Percentiles rank a stretch among this genome's conserved stretches.
phyloP scores from a whole-genome alignment of 345 rosid genomes.

The Bretschneidera sinensis region DNA sequence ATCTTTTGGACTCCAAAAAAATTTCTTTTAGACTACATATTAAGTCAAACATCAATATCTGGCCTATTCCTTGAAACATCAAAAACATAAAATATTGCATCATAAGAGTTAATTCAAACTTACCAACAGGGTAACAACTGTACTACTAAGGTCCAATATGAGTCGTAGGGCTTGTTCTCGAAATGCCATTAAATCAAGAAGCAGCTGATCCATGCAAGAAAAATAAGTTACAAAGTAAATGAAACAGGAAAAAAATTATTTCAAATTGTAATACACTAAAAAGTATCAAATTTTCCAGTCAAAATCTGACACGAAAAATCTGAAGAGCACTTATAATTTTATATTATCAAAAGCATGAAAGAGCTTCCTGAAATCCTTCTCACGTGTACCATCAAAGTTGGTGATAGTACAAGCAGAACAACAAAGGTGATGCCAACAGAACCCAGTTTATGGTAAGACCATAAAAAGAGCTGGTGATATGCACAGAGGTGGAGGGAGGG shows the following conservation, averaged over 20 bases:
- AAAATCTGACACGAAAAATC: background rate
- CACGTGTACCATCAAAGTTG: background rate
- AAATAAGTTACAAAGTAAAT: conserved; percentile 17
- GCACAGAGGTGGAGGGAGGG: too few species aligned
- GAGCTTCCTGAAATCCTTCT: too few species aligned
- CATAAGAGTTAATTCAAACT: conserved; percentile 33
- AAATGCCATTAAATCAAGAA: conserved; percentile 94
- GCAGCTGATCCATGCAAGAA: conserved; percentile 61
- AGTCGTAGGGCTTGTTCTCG: conserved; percentile 96
- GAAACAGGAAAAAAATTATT: background rate
- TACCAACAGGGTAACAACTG: conserved; percentile 96
- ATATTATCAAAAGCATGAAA: too few species aligned
- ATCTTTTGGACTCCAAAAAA: too few species aligned
- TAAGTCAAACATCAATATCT: too few species aligned
- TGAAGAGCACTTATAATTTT: too few species aligned
- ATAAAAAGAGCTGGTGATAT: too few species aligned
- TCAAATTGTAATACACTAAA: too few species aligned
- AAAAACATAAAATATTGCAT: conserved; percentile 17
- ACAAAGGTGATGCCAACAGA: too few species aligned
- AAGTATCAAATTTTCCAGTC: background rate
- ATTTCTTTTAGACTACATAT: too few species aligned
- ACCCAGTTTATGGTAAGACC: too few species aligned
- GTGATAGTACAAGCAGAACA: background rate
- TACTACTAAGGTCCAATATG: conserved; percentile 94
- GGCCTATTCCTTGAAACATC: background rate